Evolutionary conservation across 768 basidiomycete genomes (phyloP).

Genomic region (Tulasnella sp.): DNA sequence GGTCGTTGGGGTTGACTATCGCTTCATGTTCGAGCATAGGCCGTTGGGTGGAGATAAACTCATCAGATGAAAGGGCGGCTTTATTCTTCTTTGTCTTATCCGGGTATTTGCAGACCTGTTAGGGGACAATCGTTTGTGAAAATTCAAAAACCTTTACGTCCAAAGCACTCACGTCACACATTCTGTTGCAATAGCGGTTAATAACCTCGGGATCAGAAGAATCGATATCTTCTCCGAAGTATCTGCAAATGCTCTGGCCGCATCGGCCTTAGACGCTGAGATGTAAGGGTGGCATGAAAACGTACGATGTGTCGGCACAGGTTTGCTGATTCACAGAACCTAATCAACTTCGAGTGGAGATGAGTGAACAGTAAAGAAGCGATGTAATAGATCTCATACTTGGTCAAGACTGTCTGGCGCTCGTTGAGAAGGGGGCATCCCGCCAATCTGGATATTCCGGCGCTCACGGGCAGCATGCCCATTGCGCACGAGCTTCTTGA

Average conservation of each 20-base stretch:
- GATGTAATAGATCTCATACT: conserved; percentile 35
- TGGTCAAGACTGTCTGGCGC: conserved; percentile 54
- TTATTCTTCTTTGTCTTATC: conserved; percentile 51
- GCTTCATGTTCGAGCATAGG: conserved; percentile 21
- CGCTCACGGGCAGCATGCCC: conserved; percentile 41
- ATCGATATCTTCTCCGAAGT: conserved; percentile 68
- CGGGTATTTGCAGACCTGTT: conserved; percentile 70
- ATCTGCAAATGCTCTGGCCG: conserved; percentile 60
- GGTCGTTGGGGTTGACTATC: conserved; percentile 29
- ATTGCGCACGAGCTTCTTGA: conserved; percentile 45
- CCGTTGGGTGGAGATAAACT: conserved; percentile 28
- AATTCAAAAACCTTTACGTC: not conserved
- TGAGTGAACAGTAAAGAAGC: not conserved
- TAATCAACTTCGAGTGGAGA: conserved; percentile 34
- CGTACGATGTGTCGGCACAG: conserved; percentile 67
- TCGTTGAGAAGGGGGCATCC: conserved; percentile 57
- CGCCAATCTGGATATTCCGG: conserved; percentile 39
- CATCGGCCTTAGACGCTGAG: not conserved
- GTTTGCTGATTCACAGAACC: conserved; percentile 50
- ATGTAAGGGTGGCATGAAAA: not conserved
- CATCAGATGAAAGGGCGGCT: conserved; percentile 42
- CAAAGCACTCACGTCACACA: conserved; percentile 63
- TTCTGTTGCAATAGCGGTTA: conserved; percentile 54
- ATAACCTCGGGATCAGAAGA: conserved; percentile 37
- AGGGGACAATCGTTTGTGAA: not conserved